Evolutionary conservation across 1,139 yeast species (phyloP).

Genomic region (Pneumocystis murina): DNA sequence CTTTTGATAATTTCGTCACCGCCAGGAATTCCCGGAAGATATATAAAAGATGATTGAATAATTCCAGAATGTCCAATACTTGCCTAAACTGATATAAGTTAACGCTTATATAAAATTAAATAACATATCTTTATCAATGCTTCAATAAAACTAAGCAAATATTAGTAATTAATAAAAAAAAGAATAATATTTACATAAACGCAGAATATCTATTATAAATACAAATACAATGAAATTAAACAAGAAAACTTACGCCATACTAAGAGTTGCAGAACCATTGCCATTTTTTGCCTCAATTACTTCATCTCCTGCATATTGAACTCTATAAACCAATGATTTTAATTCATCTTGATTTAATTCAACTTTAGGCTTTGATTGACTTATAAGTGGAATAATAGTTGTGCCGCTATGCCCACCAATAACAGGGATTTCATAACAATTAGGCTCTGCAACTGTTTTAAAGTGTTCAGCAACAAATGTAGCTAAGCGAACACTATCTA

Average conservation of each 20-base stretch:
- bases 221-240: background rate
- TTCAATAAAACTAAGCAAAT: constrained; percentile 51
- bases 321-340: constrained; percentile 65
- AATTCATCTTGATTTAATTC: constrained; percentile 39
- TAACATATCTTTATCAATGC: constrained; percentile 44
- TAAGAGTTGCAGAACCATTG: constrained; percentile 83
- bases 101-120: constrained; percentile 29
- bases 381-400: constrained; percentile 79
- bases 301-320: constrained; percentile 95
- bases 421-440: constrained; percentile 56
- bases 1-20: constrained; percentile 24
- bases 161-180: background rate
- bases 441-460: constrained; percentile 31
- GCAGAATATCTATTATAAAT: constrained; percentile 18
- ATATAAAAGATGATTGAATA: constrained; percentile 56
- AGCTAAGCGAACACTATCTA: constrained; percentile 80
- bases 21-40: constrained; percentile 28
- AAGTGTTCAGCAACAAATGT: constrained; percentile 51
- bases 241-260: constrained; percentile 95
- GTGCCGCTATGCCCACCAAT: constrained; percentile 97
- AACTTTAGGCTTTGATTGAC: constrained; percentile 41
- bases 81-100: constrained; percentile 22
- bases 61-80: constrained; percentile 46
- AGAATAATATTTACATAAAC: background rate
- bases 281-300: constrained; percentile 93